Evolutionary conservation across 176 grass and related monocot genomes (phyloP), one percentile per base, ranked within the genome.

Genomic region (Calamus simplicifolius): DNA sequence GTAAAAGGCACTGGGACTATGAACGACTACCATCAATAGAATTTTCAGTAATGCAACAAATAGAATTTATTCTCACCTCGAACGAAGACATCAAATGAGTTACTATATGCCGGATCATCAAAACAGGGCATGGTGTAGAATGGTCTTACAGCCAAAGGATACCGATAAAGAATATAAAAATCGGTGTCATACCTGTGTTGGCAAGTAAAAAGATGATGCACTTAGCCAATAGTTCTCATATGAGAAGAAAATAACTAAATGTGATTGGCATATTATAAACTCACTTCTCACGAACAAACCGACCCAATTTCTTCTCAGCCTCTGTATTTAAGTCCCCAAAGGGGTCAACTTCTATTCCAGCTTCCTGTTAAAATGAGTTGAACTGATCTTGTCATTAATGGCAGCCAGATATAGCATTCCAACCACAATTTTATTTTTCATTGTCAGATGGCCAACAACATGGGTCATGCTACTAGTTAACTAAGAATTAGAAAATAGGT

Each of bases 61-160:
- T 35, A 35, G 31, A 35, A 8, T 35, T 35, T 35, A 35, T 7
- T 54, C 75, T 74, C 54, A 97, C 93, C 93, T 80, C 93, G 84
- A 80, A 97, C 83, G 54, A 97, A 97, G 27, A 97, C 87, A 80
- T 97, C 87, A 50, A 97, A 97, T 5, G 93, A 97, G 68, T 97
- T 97, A 49, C 79, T 91, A 62, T 97, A 97, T 21, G 69, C 61
- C 17, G 75, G 61, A 48, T 91, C 58, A 63, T 97, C 93, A 51
- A 88, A 85, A 67, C 93, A 97, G 16, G 87, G 93, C 93, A 91
- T 97, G n/a, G 93, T 97, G 69, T 97, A 97, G 73, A 97, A 97
- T 1, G 93, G 93, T 19, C 93, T 86, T 4, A 97, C 78, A 27
- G 69, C 87, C 69, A 97, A 79, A 75, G 93, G 93, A 91, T 97